Conservation (phyloP, 805 yeast species). For the Pichia cephalocereana region DNA sequence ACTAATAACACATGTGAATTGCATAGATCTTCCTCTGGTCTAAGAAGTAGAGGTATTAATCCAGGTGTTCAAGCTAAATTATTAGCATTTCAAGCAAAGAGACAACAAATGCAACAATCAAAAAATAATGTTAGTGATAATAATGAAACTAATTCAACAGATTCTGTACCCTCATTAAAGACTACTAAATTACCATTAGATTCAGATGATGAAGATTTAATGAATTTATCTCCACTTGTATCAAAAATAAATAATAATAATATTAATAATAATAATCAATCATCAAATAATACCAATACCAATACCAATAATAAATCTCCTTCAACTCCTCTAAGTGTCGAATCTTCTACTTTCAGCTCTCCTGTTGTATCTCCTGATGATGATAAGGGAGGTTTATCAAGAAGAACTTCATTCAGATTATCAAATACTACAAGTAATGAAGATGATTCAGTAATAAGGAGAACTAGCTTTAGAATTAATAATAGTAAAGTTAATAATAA, state of each 20-base stretch:
- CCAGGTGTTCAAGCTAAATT: slow-evolving; percentile 83
- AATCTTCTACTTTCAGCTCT: slow-evolving; percentile 11
- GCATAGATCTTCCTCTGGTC: slow-evolving; percentile 5
- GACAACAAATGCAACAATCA: slow-evolving; percentile 28
- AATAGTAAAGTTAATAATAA: neutral
- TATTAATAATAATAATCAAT: too few relatives aligned
- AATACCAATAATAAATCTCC: slow-evolving; percentile 8
- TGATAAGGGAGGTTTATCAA: slow-evolving; percentile 8
- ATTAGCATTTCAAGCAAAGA: slow-evolving; percentile 77
- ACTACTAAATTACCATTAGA: neutral
- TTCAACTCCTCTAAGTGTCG: slow-evolving; percentile 14
- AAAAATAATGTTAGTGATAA: neutral
- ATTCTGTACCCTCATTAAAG: neutral
- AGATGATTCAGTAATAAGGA: slow-evolving; percentile 9
- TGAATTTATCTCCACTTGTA: neutral
- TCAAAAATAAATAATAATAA: neutral
- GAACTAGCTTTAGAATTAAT: slow-evolving; percentile 14
- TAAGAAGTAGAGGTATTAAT: slow-evolving; percentile 32
- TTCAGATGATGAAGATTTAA: slow-evolving; percentile 3
- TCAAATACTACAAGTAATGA: neutral
- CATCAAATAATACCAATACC: too few relatives aligned
- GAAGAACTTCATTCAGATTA: slow-evolving; percentile 15
- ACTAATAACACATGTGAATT: slow-evolving; percentile 1
- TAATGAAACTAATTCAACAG: neutral
- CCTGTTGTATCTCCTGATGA: slow-evolving; percentile 12